These are phyloP conservation scores for Oehlia diaphana DNA, from an alignment of 192 early-diverging fungal genomes.

Conservation along the genomic window DNA sequence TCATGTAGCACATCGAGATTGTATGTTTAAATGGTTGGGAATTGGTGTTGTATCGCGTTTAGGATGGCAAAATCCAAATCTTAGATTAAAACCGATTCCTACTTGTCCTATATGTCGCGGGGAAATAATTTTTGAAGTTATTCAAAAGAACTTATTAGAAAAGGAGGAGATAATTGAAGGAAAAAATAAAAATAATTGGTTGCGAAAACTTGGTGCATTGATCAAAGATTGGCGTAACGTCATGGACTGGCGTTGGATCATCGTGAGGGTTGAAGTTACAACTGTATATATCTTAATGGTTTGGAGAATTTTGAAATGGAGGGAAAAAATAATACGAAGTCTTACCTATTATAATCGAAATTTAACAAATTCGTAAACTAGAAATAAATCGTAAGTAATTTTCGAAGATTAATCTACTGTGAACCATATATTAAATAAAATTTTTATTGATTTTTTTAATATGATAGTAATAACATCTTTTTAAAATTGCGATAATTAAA, in stretches of 20 bases:
- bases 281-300: conserved; percentile 11
- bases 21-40: conserved; percentile 23
- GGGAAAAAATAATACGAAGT: conserved; percentile 11
- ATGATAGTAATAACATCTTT: too few species aligned
- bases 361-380: neutral
- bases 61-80: neutral
- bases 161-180: neutral
- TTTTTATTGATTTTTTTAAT: too few species aligned
- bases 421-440: too few species aligned
- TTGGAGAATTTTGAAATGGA: conserved; percentile 27
- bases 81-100: neutral
- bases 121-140: conserved; percentile 1
- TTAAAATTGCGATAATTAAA: neutral
- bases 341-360: neutral
- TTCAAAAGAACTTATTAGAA: neutral
- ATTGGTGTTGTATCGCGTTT: neutral
- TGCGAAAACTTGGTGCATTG: neutral
- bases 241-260: conserved; percentile 21
- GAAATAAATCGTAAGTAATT: too few species aligned
- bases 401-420: too few species aligned
- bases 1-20: conserved; percentile 21
- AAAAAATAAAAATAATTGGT: neutral
- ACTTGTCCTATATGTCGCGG: conserved; percentile 23
- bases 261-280: neutral
- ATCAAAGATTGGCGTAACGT: conserved; percentile 22